phyloP scores from a whole-genome alignment of 768 basidiomycete species.

The Macrocybe gigantea region DNA sequence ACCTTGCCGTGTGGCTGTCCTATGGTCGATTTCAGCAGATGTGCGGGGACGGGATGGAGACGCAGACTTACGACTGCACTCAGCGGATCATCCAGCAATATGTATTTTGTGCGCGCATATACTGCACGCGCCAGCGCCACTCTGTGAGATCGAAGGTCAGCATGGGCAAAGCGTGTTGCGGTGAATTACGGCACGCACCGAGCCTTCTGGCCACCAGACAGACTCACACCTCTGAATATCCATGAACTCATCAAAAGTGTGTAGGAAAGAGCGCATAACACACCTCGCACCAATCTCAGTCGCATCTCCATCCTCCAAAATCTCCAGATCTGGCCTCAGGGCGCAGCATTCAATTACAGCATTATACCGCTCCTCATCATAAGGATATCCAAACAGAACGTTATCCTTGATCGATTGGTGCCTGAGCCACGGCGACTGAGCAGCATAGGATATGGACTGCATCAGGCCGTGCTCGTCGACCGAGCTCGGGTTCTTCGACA shows the following conservation, averaged over 20 bases:
- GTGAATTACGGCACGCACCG: constrained; percentile 32
- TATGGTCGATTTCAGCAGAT: constrained; percentile 14
- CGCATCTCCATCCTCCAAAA: constrained; percentile 81
- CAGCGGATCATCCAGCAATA: constrained; percentile 77
- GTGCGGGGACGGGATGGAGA: neutral
- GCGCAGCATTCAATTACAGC: constrained; percentile 83
- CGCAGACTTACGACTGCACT: constrained; percentile 64
- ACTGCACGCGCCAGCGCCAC: constrained; percentile 82
- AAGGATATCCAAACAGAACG: constrained; percentile 72
- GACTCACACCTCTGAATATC: constrained; percentile 52
- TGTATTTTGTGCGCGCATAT: constrained; percentile 63
- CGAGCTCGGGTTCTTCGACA: constrained; percentile 57
- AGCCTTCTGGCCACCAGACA: constrained; percentile 82
- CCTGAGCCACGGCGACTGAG: constrained; percentile 66
- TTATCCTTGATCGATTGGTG: constrained; percentile 77
- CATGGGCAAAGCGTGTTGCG: neutral
- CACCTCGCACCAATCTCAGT: constrained; percentile 79
- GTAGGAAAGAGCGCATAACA: constrained; percentile 5
- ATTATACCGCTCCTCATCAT: constrained; percentile 68
- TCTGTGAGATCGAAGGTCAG: constrained; percentile 22
- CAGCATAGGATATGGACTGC: constrained; percentile 65
- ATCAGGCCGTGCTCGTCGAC: constrained; percentile 57
- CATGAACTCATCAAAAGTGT: neutral
- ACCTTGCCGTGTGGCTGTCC: constrained; percentile 66
- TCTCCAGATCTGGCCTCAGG: constrained; percentile 69